Evolutionary conservation across 2,329 filamentous ascomycete genomes (phyloP), one percentile per base, ranked within the genome.

Genomic region (Seiridium cupressi): DNA sequence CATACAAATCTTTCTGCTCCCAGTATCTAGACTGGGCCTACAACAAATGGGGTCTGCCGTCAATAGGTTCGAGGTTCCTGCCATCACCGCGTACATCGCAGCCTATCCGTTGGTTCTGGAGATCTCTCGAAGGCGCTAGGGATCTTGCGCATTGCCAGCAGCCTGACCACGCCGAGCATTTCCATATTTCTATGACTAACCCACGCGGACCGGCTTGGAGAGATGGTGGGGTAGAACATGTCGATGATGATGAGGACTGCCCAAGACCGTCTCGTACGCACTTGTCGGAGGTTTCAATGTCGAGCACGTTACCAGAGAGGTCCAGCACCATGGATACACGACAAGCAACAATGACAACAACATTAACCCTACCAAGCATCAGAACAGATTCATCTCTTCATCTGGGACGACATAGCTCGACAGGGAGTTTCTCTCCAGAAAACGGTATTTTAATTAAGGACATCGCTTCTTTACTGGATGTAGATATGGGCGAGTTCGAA

Each of bases 61-160:
- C 55, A 6, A 44, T 48, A 6, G 55, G 42, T n/a, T 9, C 3
- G 5, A 18, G 31, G 2, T 57, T 48, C 31, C 6, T 35, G 18
- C 40, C 55, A 3, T 48, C 42, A 4, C 13, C 9, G 3, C 44
- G 55, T n/a, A 57, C 55, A 11, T 1, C n/a, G 7, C 26, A 48
- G 34, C 55, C 55, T 26, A 57, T 57, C 42, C 11, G 35, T 3
- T 34, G 18, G 42, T 57, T 57, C 44, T 57, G 55, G 55, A 9
- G n/a, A 3, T 26, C 42, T 13, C 44, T 47, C 31, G 44, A 13
- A 5, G 32, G 31, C 44, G 55, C 18, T 18, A 18, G 55, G 34
- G 55, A 47, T 34, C 31, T 57, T 8, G 42, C 26, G 4, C 42
- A 57, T 31, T 36, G 40, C 35, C 7, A 10, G 31, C 31, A 57